Conservation (phyloP, 1,284 basidiomycete genomes). For the Trichosporon sp. region DNA sequence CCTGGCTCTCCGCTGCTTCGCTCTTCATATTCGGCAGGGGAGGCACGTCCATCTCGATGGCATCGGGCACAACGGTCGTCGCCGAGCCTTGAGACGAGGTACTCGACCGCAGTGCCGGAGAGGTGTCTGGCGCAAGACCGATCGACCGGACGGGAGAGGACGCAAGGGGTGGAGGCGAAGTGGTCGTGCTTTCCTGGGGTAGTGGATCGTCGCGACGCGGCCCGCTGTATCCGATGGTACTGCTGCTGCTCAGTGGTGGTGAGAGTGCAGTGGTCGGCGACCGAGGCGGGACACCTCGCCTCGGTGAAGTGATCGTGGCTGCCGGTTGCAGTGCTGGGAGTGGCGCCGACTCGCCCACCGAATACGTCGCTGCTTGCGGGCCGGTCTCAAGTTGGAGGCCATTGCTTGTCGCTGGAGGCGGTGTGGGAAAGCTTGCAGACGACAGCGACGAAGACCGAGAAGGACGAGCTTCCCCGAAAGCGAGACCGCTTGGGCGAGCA, state of each 20-base stretch:
- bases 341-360: not conserved
- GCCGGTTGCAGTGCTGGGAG: not conserved
- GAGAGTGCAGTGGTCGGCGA: not conserved
- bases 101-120: not conserved
- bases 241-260: not conserved
- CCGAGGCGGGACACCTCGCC: not conserved
- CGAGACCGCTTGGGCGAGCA: slow-evolving; percentile 1
- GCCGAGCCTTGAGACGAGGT: not conserved
- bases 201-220: not conserved
- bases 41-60: not conserved
- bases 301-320: not conserved
- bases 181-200: not conserved
- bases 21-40: not conserved
- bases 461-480: not conserved
- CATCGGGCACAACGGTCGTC: not conserved
- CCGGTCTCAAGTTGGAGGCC: not conserved
- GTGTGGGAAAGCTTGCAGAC: not conserved
- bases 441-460: not conserved
- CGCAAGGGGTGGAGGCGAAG: not conserved
- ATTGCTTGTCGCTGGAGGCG: not conserved
- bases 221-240: not conserved
- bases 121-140: not conserved
- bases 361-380: not conserved
- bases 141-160: not conserved
- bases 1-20: no score